Evolutionary conservation across 2,329 filamentous ascomycete genomes (phyloP).

Genomic region (Cyanodermella asteris): DNA sequence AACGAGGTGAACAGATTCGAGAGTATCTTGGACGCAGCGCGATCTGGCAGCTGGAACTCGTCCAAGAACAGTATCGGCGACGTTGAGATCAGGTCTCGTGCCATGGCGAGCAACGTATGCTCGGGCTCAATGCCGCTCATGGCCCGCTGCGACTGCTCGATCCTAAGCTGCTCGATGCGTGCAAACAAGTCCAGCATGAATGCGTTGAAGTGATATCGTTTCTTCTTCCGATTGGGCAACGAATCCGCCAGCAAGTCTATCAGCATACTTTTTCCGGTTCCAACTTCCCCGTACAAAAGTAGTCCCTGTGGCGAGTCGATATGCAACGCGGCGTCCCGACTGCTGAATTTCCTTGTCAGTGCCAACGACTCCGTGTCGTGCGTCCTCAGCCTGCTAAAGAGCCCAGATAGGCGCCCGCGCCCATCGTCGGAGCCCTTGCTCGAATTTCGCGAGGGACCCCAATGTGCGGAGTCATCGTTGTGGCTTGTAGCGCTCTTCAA

Average conservation of each 20-base stretch:
- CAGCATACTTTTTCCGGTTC: constrained; percentile 71
- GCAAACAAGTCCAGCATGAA: constrained; percentile 66
- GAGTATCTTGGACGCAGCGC: constrained; percentile 55
- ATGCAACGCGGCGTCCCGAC: constrained; percentile 47
- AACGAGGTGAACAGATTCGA: constrained; percentile 59
- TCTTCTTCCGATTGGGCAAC: constrained; percentile 50
- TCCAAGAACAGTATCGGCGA: constrained; percentile 62
- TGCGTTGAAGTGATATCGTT: constrained; percentile 63
- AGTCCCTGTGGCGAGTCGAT: constrained; percentile 53
- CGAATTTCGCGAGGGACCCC: constrained; percentile 9
- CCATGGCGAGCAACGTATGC: constrained; percentile 51
- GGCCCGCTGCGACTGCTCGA: too few relatives aligned
- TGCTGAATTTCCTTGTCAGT: constrained; percentile 45
- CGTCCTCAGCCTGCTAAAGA: constrained; percentile 12
- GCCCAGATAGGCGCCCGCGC: too few relatives aligned
- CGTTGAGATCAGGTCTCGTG: constrained; percentile 51
- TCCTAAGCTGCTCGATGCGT: constrained; percentile 43
- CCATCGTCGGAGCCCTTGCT: constrained; percentile 1
- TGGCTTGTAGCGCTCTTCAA: too few relatives aligned
- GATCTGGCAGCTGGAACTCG: constrained; percentile 65
- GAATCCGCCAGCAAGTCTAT: constrained; percentile 61
- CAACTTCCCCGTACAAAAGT: constrained; percentile 61
- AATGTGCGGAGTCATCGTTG: constrained; percentile 12
- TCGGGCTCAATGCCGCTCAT: too few relatives aligned
- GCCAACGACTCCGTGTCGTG: constrained; percentile 34